Evolutionary conservation across 1,284 basidiomycete genomes (phyloP), one percentile per base, ranked within the genome.

Genomic region (Pseudozyma sp.): DNA sequence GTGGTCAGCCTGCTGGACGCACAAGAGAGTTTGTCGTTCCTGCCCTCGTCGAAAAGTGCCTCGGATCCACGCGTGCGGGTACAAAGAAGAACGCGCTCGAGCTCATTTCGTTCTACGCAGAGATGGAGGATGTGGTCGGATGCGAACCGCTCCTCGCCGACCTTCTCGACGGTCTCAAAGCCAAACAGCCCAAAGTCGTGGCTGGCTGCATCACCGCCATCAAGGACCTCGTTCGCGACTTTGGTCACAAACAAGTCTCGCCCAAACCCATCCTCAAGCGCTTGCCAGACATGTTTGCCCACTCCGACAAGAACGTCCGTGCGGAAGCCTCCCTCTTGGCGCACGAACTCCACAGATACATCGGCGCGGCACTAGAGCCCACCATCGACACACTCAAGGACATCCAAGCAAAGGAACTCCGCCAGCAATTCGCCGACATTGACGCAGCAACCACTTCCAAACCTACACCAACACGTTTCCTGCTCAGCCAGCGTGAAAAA

Each of bases 401-500:
- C 0, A 94, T 99, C n/a, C 97, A 99, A 85, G 90, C 95, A 45
- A 95, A 97, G 84, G 97, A 99, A 81, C 85, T 99, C 66, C 93
- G 94, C 79, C 95, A 97, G 81, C 88, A 90, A 0, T 99, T 97
- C 80, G 93, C 93, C 70, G 86, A 85, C 33, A 88, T 96, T 87
- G 94, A 97, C 79, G 90, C 89, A 51, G 90, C 91, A 35, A 92
- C 91, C 1, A 91, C 91, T 74, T 93, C 93, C 0, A 92, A 92
- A 70, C 94, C 94, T 3, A 88, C 88, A 2, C 91, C 93, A 1
- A 90, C 90, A 62, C 87, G 95, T 60, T 87, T 90, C 77, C 97
- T 97, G 9, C 89, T 92, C 62, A 89, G 89, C 50, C 90, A 91
- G 61, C 91, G 92, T 34, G 75, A 79, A 33, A 71, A 67, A 31